A percentile compares a stretch with the other conserved stretches of the same genome.
phyloP scores from a whole-genome alignment of 2,329 filamentous ascomycete genomes.

The Penicillium frequentans region DNA sequence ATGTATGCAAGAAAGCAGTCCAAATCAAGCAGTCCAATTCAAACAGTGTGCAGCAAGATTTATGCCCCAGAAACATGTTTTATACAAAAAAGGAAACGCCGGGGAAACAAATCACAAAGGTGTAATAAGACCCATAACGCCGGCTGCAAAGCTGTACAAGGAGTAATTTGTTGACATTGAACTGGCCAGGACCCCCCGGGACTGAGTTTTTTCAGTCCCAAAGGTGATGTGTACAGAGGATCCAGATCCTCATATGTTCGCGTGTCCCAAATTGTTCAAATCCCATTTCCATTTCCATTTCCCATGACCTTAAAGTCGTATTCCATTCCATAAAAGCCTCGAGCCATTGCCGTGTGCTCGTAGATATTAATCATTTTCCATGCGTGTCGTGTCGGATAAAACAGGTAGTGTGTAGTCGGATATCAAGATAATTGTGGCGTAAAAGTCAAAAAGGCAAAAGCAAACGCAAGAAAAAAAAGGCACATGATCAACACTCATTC shows the following conservation, averaged over 20 bases:
- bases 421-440: neutral
- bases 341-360: conserved; percentile 15
- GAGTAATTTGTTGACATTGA: conserved; percentile 4
- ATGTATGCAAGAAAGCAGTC: neutral
- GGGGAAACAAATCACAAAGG: neutral
- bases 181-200: neutral
- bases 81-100: conserved; percentile 16
- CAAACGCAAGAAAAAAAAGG: conserved; percentile 6
- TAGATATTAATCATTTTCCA: conserved; percentile 28
- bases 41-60: neutral
- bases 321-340: conserved; percentile 16
- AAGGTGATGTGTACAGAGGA: conserved; percentile 4
- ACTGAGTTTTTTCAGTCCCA: neutral
- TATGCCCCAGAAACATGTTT: conserved; percentile 7
- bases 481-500: conserved; percentile 17
- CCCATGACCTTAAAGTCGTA: conserved; percentile 1
- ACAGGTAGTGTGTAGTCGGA: neutral
- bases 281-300: conserved; percentile 9
- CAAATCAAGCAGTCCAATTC: neutral
- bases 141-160: conserved; percentile 18
- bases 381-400: conserved; percentile 19
- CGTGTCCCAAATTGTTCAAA: conserved; percentile 16
- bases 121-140: conserved; percentile 7
- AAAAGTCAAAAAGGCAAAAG: conserved; percentile 7
- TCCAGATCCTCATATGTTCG: conserved; percentile 20